These are phyloP conservation scores for Pseudofabraea citricarpa DNA, from an alignment of 2,329 filamentous ascomycete species.

Conservation along the genomic window DNA sequence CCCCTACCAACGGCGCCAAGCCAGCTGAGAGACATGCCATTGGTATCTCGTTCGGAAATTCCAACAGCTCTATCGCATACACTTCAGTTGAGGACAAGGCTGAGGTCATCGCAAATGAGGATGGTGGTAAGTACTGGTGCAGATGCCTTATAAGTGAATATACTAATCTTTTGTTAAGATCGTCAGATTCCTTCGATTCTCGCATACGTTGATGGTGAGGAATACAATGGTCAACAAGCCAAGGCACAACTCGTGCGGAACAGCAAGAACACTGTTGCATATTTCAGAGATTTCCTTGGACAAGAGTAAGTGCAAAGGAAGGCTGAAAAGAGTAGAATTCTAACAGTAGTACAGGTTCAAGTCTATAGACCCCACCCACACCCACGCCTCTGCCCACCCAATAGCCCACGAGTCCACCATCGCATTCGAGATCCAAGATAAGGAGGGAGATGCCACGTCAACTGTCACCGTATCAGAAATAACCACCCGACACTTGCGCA, in stretches of 20 bases:
- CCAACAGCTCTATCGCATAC: constrained; percentile 94
- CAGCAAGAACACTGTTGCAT: constrained; percentile 86
- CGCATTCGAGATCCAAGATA: constrained; percentile 80
- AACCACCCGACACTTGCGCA: constrained; percentile 77
- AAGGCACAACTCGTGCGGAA: constrained; percentile 93
- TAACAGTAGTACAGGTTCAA: constrained; percentile 60
- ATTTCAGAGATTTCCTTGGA: constrained; percentile 93
- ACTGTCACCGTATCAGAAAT: constrained; percentile 75
- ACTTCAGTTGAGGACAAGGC: constrained; percentile 92
- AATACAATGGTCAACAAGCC: constrained; percentile 93
- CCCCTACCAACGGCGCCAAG: constrained; percentile 28
- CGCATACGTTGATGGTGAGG: constrained; percentile 92
- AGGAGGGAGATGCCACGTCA: constrained; percentile 58
- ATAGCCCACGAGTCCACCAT: constrained; percentile 67
- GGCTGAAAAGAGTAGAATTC: constrained; percentile 3
- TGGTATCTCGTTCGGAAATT: constrained; percentile 97
- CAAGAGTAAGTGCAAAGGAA: constrained; percentile 70
- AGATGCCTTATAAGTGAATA: not conserved
- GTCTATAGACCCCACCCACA: constrained; percentile 92
- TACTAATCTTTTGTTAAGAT: constrained; percentile 47
- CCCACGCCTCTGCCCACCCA: constrained; percentile 89
- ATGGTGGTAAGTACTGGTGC: constrained; percentile 68
- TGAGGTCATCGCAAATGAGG: constrained; percentile 98
- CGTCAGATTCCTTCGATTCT: constrained; percentile 93
- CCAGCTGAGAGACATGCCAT: constrained; percentile 68